phyloP scores from a whole-genome alignment of 768 basidiomycete genomes.

The Amanita pseudoporphyria region DNA sequence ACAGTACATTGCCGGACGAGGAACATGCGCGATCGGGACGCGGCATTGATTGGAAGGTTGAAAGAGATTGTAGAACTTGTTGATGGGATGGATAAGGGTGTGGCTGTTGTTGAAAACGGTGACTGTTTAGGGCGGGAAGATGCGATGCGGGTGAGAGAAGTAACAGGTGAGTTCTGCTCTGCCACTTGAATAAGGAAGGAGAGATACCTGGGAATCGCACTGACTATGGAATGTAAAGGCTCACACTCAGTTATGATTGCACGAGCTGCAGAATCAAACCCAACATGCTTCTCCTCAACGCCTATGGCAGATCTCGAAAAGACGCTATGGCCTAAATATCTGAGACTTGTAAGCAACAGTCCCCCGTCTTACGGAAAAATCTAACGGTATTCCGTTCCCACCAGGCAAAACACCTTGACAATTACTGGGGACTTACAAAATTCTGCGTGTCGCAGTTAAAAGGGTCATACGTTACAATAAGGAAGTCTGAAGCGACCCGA shows the following conservation, averaged over 20 bases:
- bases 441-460: slow-evolving; percentile 83
- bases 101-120: slow-evolving; percentile 93
- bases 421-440: slow-evolving; percentile 80
- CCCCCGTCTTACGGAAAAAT: background rate
- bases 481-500: slow-evolving; percentile 49
- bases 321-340: slow-evolving; percentile 61
- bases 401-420: slow-evolving; percentile 65
- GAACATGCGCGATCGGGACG: slow-evolving; percentile 79
- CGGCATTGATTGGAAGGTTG: slow-evolving; percentile 69
- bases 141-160: slow-evolving; percentile 58
- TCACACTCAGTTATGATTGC: slow-evolving; percentile 96
- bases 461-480: slow-evolving; percentile 43
- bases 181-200: too few species aligned
- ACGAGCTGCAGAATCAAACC: slow-evolving; percentile 88
- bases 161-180: slow-evolving; percentile 49
- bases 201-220: background rate
- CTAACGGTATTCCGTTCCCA: slow-evolving; percentile 6
- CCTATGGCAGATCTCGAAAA: slow-evolving; percentile 62
- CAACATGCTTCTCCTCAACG: slow-evolving; percentile 69
- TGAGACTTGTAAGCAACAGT: slow-evolving; percentile 48
- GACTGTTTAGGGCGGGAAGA: slow-evolving; percentile 80
- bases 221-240: slow-evolving; percentile 26
- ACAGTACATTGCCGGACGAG: slow-evolving; percentile 95
- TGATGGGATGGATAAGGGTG: slow-evolving; percentile 54
- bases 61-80: slow-evolving; percentile 84